These are phyloP conservation scores for Nicotiana noctiflora DNA, from an alignment of 257 asterid species.

Conservation along the genomic window DNA sequence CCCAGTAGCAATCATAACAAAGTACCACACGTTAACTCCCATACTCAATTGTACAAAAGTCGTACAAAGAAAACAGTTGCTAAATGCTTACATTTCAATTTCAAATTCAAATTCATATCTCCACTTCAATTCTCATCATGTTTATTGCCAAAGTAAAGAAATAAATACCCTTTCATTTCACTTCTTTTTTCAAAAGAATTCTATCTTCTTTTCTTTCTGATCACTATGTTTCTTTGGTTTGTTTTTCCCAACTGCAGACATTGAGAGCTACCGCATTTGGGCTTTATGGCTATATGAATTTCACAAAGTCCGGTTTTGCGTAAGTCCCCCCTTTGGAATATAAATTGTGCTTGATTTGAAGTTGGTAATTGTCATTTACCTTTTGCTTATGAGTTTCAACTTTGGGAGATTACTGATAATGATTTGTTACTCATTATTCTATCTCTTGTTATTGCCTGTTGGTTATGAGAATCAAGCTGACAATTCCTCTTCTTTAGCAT, in stretches of 20 bases:
- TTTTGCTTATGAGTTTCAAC: not conserved
- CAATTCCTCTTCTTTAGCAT: not conserved
- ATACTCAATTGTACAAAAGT: no score
- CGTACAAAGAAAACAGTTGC: no score
- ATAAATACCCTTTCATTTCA: not conserved
- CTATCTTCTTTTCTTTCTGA: not conserved
- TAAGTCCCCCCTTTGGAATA: slow-evolving; percentile 24
- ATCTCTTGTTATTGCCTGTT: not conserved
- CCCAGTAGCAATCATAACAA: not conserved
- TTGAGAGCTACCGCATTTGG: slow-evolving; percentile 76
- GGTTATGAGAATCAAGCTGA: not conserved
- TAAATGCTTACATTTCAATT: slow-evolving; percentile 10
- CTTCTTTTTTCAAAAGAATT: not conserved
- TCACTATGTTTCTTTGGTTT: not conserved
- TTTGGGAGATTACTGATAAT: not conserved
- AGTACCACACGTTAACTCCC: no score
- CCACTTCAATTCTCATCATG: slow-evolving; percentile 41
- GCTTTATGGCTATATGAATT: slow-evolving; percentile 65
- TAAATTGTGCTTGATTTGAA: not conserved
- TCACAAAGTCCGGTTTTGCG: slow-evolving; percentile 70
- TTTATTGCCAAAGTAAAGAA: slow-evolving; percentile 58
- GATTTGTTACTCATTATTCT: not conserved
- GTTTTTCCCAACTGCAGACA: slow-evolving; percentile 33
- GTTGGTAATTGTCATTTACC: not conserved
- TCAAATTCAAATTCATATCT: slow-evolving; percentile 26